Base-by-base conservation (phyloP, 2,329 filamentous ascomycete genomes). In the Pseudogymnoascus sp. region DNA sequence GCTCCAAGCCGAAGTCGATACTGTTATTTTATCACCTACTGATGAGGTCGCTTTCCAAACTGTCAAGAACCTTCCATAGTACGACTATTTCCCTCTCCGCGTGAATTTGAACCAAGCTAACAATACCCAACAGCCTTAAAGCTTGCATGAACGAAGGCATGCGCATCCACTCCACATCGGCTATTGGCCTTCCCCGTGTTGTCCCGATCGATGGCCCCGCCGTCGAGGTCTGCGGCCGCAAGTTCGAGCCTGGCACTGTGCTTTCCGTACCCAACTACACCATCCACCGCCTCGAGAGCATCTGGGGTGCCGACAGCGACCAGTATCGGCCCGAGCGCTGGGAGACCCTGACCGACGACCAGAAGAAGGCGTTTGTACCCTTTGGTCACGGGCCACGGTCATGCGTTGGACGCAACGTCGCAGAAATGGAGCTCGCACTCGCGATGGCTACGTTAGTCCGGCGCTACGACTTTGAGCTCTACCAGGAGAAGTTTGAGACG, bases 371-470 rank as follows among this genome's bases (percentile, higher is more conserved):
- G 0, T 90, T 90, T 64, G 87, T 89, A 47, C 87, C 87, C 0
- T 93, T 93, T 70, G 89, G 86, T 67, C 77, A 85, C 33, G 87
- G 87, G 0, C 86, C 87, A 0, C 75, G 87, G 1, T 80, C 86
- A 0, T 90, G 87, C 62, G 88, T 93, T 0, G 90, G 90, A 0
- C 77, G 89, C 38, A 93, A 93, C 64, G 87, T 95, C 4, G 90
- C 90, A 0, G 90, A 93, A 79, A 92, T 93, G 89, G 90, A 93
- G 75, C 80, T 95, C 77, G 87, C 88, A 72, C 80, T 91, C 53
- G 93, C 93, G 65, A 85, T 85, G 4, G 83, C 82, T 0, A 90
- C 89, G 4, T 79, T 85, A 40, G 84, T 85, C 71, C 74, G 80
- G 50, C 73, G 82, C 59, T 86, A 83, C 69, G 83, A 85, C 63